Evolutionary conservation across 2,329 filamentous ascomycete genomes (phyloP).

Genomic region (Chaetomium olivaceum): DNA sequence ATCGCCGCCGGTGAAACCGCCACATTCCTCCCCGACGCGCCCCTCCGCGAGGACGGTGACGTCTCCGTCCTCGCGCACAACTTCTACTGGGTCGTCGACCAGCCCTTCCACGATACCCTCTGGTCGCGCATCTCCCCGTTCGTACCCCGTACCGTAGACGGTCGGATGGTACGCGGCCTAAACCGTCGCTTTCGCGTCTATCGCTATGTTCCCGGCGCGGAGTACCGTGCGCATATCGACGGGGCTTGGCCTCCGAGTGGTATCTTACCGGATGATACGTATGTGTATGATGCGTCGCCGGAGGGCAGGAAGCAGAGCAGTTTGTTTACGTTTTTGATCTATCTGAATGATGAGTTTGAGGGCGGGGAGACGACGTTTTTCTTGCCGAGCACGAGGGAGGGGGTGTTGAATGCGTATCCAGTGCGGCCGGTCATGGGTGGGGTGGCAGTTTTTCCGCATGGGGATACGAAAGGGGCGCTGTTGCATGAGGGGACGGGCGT

Average conservation of each 20-base stretch:
- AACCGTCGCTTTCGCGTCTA: slow-evolving; percentile 6
- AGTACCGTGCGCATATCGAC: slow-evolving; percentile 6
- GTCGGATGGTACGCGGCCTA: not conserved
- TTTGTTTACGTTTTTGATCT: slow-evolving; percentile 5
- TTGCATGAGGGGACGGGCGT: slow-evolving; percentile 6
- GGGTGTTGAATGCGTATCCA: slow-evolving; percentile 3
- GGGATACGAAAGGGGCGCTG: not conserved
- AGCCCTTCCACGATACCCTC: slow-evolving; percentile 2
- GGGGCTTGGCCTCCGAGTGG: slow-evolving; percentile 1
- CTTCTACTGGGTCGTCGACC: slow-evolving; percentile 5
- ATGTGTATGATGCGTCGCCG: slow-evolving; percentile 4
- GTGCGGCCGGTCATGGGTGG: slow-evolving; percentile 2
- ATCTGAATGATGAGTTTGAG: slow-evolving; percentile 6
- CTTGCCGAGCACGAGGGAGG: slow-evolving; percentile 2
- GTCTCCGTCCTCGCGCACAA: slow-evolving; percentile 2
- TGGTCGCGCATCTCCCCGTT: not conserved
- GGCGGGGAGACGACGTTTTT: slow-evolving; percentile 2
- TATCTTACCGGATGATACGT: not conserved
- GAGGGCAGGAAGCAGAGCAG: slow-evolving; percentile 1
- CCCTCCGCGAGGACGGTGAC: slow-evolving; percentile 4
- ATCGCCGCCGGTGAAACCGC: slow-evolving; percentile 2
- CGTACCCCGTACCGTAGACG: not conserved
- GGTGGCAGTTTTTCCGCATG: slow-evolving; percentile 2
- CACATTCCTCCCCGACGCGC: not conserved
- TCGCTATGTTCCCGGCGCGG: not conserved